Conservation (phyloP, 495 filamentous ascomycete species). For the Evernia prunastri region DNA sequence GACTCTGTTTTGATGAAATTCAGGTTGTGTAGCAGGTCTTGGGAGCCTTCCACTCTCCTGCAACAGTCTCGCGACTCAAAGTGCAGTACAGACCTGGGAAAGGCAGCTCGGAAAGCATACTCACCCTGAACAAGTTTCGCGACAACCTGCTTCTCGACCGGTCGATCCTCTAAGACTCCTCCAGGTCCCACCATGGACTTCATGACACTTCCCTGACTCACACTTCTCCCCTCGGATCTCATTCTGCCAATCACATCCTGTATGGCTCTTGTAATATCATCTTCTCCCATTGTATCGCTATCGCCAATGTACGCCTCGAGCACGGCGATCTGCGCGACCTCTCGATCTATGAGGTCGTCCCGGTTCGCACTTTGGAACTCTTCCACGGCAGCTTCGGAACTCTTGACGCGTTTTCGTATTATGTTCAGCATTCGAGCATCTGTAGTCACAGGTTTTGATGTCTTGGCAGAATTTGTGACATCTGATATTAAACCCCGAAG, state of each 20-base stretch:
- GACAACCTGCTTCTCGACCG: constrained; percentile 46
- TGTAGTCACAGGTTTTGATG: constrained; percentile 49
- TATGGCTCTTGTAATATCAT: constrained; percentile 46
- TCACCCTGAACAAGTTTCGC: constrained; percentile 34
- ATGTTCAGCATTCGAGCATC: constrained; percentile 54
- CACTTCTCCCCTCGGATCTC: constrained; percentile 38
- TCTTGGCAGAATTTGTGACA: constrained; percentile 57
- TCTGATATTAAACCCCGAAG: constrained; percentile 56
- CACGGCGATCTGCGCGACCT: constrained; percentile 48
- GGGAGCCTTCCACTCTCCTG: neutral
- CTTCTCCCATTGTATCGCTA: constrained; percentile 43
- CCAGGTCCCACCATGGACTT: constrained; percentile 43
- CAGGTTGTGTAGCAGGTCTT: neutral
- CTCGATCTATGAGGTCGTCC: constrained; percentile 51
- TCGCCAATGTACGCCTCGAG: constrained; percentile 52
- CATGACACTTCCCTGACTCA: constrained; percentile 42
- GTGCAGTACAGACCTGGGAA: neutral
- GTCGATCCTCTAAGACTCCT: constrained; percentile 47
- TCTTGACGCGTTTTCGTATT: constrained; percentile 48
- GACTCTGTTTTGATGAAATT: too few species aligned
- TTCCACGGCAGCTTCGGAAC: constrained; percentile 43
- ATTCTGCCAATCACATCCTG: constrained; percentile 38
- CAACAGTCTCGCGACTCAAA: neutral
- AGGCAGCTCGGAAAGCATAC: neutral
- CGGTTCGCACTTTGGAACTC: constrained; percentile 48